Percentiles rank a stretch among this genome's conserved stretches.
Evolutionary conservation across 495 filamentous ascomycete genomes (phyloP).

Genomic region (Antarctomyces pellizariae): DNA sequence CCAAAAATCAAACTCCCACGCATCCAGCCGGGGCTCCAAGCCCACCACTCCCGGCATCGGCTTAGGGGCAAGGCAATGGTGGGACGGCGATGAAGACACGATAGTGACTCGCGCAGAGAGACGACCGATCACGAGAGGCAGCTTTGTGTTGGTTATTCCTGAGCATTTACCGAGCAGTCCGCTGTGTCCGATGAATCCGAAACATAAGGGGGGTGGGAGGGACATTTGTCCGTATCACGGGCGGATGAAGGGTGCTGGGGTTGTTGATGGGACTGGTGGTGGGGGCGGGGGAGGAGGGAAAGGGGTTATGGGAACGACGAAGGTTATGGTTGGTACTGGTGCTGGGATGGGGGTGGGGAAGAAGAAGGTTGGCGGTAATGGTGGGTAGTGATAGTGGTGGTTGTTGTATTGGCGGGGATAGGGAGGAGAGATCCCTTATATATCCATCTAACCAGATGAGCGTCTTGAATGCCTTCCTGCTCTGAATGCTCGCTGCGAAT

Average conservation of each 20-base stretch:
- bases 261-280: background rate
- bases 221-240: slow-evolving; percentile 29
- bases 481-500: no score
- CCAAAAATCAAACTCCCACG: no score
- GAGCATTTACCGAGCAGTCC: slow-evolving; percentile 41
- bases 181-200: slow-evolving; percentile 34
- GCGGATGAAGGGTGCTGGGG: slow-evolving; percentile 8
- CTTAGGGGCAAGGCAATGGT: no score
- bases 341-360: no score
- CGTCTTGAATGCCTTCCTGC: no score
- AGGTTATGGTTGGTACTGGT: background rate
- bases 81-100: no score
- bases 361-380: background rate
- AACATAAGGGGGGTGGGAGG: slow-evolving; percentile 26
- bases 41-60: no score
- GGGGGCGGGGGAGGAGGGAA: background rate
- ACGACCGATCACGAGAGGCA: no score
- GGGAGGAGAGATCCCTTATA: no score
- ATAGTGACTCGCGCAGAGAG: no score
- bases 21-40: no score
- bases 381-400: slow-evolving; percentile 1
- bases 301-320: background rate
- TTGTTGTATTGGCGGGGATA: background rate
- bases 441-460: no score
- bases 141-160: slow-evolving; percentile 31